Conservation (phyloP, 768 basidiomycete species). For the Tricholoma sp. region DNA sequence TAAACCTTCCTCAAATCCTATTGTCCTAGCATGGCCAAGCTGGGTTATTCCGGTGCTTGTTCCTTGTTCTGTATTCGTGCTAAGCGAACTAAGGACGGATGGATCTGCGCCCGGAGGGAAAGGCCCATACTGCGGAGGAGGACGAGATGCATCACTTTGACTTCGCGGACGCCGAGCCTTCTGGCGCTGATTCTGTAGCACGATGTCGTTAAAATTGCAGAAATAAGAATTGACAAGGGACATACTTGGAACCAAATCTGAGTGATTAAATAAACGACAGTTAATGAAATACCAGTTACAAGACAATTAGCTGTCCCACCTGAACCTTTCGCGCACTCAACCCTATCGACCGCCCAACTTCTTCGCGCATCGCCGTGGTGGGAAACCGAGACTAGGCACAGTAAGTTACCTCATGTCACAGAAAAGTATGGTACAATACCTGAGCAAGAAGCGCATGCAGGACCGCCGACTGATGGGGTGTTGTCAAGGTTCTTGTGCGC, state of each 20-base stretch:
- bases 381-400: conserved; percentile 75
- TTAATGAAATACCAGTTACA: neutral
- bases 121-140: conserved; percentile 54
- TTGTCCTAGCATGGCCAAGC: conserved; percentile 6
- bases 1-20: conserved; percentile 8
- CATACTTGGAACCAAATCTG: conserved; percentile 89
- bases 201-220: conserved; percentile 6
- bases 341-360: conserved; percentile 84
- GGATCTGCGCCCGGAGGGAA: conserved; percentile 44
- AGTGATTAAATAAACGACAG: conserved; percentile 1
- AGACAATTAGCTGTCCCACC: conserved; percentile 37
- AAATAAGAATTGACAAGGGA: neutral
- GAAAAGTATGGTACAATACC: conserved; percentile 38
- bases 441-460: conserved; percentile 82
- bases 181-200: conserved; percentile 75
- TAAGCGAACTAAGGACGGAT: conserved; percentile 16
- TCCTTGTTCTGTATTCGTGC: conserved; percentile 5
- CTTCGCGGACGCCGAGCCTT: conserved; percentile 75
- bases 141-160: conserved; percentile 50
- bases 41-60: conserved; percentile 8
- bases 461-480: conserved; percentile 86
- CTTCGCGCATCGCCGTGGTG: conserved; percentile 81
- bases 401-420: conserved; percentile 6
- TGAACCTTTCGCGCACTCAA: conserved; percentile 88
- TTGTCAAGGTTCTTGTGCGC: conserved; percentile 78